Evolutionary conservation across 163 green algal species (phyloP), one percentile per base, ranked within the genome.

Genomic region (Chlorella variabilis): DNA sequence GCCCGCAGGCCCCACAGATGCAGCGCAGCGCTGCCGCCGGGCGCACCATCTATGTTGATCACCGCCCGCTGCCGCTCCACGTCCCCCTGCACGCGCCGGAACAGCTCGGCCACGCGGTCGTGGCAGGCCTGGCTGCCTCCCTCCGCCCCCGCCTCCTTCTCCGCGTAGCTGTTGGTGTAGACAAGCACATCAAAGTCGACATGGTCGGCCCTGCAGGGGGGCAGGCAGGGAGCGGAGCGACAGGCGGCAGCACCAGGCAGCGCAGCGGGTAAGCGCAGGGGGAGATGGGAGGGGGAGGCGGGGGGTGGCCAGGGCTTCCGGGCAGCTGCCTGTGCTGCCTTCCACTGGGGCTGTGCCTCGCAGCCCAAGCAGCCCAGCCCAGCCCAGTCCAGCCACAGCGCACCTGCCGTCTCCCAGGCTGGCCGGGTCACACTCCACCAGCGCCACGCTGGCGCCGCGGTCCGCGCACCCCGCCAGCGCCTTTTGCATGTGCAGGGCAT

Each of bases 401-500:
- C 41, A 86, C 83, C 69, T 90, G 81, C 85, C 82, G 59, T 91
- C 78, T 0, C 62, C 74, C 8, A 96, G 56, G 15, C 71, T 83
- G 4, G 87, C 58, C 1, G 78, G 80, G 2, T 87, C 81, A 51
- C 84, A 82, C 86, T 98, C 95, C 69, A 98, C 83, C 1, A 98
- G 86, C 25, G 87, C 88, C n/a, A 84, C 86, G 25, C 80, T 83
- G 0, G 89, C 94, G 23, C 93, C 96, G 7, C 93, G 85, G 81
- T 99, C 93, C 2, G 88, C 82, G 87, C 97, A 96, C 34, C 91
- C 92, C 11, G 93, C 93, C 69, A 98, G 83, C 45, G 98, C 54
- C 83, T 95, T 94, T 81, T 98, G 93, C 59, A 94, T 49, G 54
- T 93, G 82, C 18, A 98, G 78, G 11, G 85, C 90, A 33, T 96